Evolutionary conservation across 306 rosid species (phyloP).

Genomic region (Pyrus betulifolia): DNA sequence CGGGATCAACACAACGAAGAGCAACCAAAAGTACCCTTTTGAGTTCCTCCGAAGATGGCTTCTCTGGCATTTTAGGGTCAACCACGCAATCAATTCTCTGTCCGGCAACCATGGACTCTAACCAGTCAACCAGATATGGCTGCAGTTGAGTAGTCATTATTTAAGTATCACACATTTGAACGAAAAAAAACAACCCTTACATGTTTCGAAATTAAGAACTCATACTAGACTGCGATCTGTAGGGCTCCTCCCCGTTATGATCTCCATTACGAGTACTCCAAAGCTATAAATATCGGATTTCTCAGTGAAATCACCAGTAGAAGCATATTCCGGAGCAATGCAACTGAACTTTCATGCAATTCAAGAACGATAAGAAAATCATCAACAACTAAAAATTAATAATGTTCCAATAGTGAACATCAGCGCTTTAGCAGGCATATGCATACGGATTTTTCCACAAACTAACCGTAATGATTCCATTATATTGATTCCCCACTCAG

Average conservation of each 20-base stretch:
- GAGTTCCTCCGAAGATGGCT: conserved; percentile 42
- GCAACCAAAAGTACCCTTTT: conserved; percentile 46
- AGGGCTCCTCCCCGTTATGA: conserved; percentile 46
- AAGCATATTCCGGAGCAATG: conserved; percentile 25
- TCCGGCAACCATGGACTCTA: conserved; percentile 44
- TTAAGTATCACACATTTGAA: neutral
- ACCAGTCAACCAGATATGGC: conserved; percentile 49
- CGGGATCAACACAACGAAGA: conserved; percentile 53
- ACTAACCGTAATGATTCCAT: conserved; percentile 42
- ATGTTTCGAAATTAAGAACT: neutral
- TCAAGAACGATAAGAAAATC: neutral
- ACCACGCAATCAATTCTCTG: conserved; percentile 20
- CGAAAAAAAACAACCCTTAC: neutral
- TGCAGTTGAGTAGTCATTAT: conserved; percentile 14
- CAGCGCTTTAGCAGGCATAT: neutral
- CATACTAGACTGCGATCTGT: conserved; percentile 32
- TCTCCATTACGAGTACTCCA: conserved; percentile 63
- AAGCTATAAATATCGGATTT: conserved; percentile 51
- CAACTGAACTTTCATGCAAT: conserved; percentile 26
- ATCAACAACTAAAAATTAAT: neutral
- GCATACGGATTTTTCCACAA: neutral
- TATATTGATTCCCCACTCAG: conserved; percentile 18
- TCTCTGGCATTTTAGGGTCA: conserved; percentile 41
- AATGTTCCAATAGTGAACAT: neutral
- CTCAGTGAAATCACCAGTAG: conserved; percentile 20